A percentile compares a stretch with the other conserved stretches of the same genome.
Conservation (phyloP, 495 filamentous ascomycete species). For the Opeltia flavorubescens region DNA sequence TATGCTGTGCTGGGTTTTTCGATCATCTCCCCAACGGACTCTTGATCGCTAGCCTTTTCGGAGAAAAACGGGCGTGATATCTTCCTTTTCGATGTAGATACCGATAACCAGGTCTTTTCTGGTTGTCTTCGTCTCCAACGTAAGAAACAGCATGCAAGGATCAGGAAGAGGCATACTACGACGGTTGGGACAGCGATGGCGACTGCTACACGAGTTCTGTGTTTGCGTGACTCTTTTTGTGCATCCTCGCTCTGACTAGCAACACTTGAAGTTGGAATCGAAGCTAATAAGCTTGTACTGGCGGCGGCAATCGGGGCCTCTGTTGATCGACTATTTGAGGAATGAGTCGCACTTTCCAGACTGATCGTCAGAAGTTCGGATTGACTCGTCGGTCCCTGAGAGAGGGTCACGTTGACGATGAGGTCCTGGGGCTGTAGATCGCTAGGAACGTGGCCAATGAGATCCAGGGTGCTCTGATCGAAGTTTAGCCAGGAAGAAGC, state of each 20-base stretch:
- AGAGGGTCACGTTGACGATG: constrained; percentile 36
- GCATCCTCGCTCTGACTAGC: neutral
- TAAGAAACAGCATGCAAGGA: constrained; percentile 31
- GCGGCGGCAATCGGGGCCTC: neutral
- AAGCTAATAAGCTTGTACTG: neutral
- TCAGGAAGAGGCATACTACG: constrained; percentile 20
- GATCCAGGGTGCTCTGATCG: constrained; percentile 35
- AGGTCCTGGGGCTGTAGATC: constrained; percentile 27
- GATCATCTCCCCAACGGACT: neutral
- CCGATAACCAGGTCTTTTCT: neutral
- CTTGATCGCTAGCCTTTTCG: neutral
- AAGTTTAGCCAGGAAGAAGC: constrained; percentile 55
- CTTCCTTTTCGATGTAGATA: constrained; percentile 7
- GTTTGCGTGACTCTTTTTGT: neutral
- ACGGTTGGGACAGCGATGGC: constrained; percentile 29
- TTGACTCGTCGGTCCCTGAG: constrained; percentile 30
- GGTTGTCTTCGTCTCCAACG: constrained; percentile 15
- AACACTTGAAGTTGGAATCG: neutral
- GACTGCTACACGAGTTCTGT: constrained; percentile 19
- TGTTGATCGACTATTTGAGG: neutral
- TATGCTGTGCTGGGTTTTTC: neutral
- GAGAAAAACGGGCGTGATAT: constrained; percentile 4
- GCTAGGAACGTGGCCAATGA: constrained; percentile 50
- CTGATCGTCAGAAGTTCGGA: constrained; percentile 36
- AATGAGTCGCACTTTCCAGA: constrained; percentile 20